Conservation (phyloP, 257 asterid genomes). For the Penstemon eatonii region DNA sequence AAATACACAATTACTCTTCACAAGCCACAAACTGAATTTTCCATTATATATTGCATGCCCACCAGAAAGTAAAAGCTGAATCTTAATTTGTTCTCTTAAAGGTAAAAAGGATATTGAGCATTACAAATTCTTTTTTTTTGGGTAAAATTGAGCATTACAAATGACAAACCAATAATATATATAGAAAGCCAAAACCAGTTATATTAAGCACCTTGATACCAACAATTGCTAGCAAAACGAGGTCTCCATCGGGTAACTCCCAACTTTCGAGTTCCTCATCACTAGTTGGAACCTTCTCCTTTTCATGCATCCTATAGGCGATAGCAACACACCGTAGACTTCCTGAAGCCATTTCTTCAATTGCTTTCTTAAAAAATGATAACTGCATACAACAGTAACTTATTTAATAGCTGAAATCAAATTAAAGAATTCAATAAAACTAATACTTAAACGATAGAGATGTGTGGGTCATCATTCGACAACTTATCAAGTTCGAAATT, state of each 20-base stretch:
- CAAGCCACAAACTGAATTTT: background rate
- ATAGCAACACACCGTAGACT: conserved; percentile 95
- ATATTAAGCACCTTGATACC: conserved; percentile 74
- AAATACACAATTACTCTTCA: background rate
- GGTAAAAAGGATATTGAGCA: background rate
- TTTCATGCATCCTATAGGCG: conserved; percentile 56
- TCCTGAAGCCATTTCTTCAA: conserved; percentile 77
- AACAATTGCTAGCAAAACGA: conserved; percentile 77
- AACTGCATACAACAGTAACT: conserved; percentile 41
- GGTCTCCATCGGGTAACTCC: conserved; percentile 84
- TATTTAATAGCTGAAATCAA: conserved; percentile 18
- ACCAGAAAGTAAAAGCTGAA: background rate
- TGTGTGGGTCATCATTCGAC: background rate
- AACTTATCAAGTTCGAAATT: conserved; percentile 15
- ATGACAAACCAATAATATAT: conserved; percentile 1
- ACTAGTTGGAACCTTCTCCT: conserved; percentile 58
- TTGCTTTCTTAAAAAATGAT: conserved; percentile 53
- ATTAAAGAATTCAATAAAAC: conserved; percentile 1
- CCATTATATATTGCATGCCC: background rate
- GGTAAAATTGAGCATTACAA: background rate
- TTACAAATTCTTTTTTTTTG: background rate
- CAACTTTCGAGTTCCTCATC: conserved; percentile 73
- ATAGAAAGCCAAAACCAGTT: conserved; percentile 9
- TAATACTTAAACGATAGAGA: conserved; percentile 13
- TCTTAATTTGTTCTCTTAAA: background rate